These are phyloP conservation scores for Lodderomyces jiufengensis DNA, from an alignment of 1,139 yeast genomes.

Conservation along the genomic window DNA sequence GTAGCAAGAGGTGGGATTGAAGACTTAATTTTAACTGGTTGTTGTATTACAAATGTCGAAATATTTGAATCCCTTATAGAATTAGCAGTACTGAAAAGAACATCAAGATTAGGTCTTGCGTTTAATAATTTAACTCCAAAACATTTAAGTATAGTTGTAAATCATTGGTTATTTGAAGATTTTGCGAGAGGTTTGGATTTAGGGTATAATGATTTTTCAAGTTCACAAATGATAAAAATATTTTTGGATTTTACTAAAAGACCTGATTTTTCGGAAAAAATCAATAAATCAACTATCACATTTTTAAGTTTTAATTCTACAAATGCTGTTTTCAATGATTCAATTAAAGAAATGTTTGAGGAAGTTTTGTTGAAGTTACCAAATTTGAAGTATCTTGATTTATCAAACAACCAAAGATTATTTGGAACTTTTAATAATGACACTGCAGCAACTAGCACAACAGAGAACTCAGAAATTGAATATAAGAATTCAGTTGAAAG, in stretches of 20 bases:
- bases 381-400: slow-evolving; percentile 58
- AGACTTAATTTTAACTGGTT: slow-evolving; percentile 68
- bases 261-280: slow-evolving; percentile 17
- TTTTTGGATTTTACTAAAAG: slow-evolving; percentile 22
- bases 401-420: slow-evolving; percentile 60
- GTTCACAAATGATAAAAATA: slow-evolving; percentile 25
- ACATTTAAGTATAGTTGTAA: slow-evolving; percentile 49
- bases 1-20: slow-evolving; percentile 71
- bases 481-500: slow-evolving; percentile 13
- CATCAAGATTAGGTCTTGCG: slow-evolving; percentile 63
- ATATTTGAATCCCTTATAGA: slow-evolving; percentile 57
- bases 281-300: slow-evolving; percentile 34
- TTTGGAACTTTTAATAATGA: slow-evolving; percentile 31
- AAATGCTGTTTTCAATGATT: slow-evolving; percentile 37
- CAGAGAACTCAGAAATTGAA: not conserved
- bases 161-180: slow-evolving; percentile 34
- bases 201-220: slow-evolving; percentile 64
- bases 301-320: slow-evolving; percentile 75
- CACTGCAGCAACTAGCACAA: not conserved
- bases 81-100: slow-evolving; percentile 48
- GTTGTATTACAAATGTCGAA: slow-evolving; percentile 55
- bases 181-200: slow-evolving; percentile 58
- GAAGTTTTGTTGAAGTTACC: slow-evolving; percentile 39
- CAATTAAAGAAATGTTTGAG: slow-evolving; percentile 33
- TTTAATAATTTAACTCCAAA: slow-evolving; percentile 54